phyloP scores from a whole-genome alignment of 208 protist species.

The Strigomonas culicis region DNA sequence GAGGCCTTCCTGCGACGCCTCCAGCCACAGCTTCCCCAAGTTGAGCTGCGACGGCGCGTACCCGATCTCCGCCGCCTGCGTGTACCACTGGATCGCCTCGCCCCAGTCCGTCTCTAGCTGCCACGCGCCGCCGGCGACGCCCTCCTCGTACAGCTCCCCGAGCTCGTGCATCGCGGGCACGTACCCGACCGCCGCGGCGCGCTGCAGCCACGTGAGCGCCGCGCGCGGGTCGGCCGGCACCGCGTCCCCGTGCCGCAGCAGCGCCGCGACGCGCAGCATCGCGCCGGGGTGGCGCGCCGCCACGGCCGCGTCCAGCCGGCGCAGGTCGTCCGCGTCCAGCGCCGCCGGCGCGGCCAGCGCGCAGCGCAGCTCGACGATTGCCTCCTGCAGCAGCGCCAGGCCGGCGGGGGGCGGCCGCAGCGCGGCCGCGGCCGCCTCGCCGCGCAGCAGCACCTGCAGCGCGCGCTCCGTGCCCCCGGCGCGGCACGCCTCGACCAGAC shows the following conservation, averaged over 20 bases:
- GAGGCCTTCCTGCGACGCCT: constrained; percentile 29
- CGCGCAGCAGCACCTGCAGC: not conserved
- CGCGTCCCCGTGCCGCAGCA: constrained; percentile 49
- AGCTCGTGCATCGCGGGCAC: constrained; percentile 81
- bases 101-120: constrained; percentile 63
- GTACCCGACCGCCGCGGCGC: constrained; percentile 54
- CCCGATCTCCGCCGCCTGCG: constrained; percentile 39
- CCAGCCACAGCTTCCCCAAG: constrained; percentile 68
- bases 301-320: constrained; percentile 51
- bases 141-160: constrained; percentile 61
- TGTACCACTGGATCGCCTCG: constrained; percentile 67
- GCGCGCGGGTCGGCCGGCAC: constrained; percentile 36
- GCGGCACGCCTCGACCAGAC: not conserved
- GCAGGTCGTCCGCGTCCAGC: constrained; percentile 12
- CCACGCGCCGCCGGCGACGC: constrained; percentile 5
- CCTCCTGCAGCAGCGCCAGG: constrained; percentile 4
- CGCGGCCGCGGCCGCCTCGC: not conserved
- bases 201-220: constrained; percentile 57
- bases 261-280: constrained; percentile 61
- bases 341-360: not conserved
- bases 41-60: constrained; percentile 71
- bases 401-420: not conserved
- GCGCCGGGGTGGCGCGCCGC: constrained; percentile 43
- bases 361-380: not conserved
- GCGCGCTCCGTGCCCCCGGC: not conserved